Evolutionary conservation across 768 basidiomycete genomes (phyloP), one percentile per base, ranked within the genome.

Genomic region (Amanita exitialis): DNA sequence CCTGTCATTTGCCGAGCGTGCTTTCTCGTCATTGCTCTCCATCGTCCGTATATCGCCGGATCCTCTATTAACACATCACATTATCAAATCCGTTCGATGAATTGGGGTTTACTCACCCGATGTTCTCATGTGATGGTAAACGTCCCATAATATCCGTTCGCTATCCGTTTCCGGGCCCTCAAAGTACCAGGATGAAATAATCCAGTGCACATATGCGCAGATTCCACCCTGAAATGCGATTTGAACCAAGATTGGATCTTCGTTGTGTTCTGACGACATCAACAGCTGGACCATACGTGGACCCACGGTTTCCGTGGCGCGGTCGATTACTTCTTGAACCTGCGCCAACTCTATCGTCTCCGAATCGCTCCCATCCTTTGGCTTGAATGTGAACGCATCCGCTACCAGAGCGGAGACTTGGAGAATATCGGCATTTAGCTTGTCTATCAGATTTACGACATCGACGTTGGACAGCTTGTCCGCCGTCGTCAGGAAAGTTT

Each of bases 21-120:
- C 23, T 65, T 63, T 45, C 74, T 67, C 23, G 79, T 80, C 55
- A 81, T 54, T 21, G 78, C 71, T 51, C 79, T 71, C 79, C 79
- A 81, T 23, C 73, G 67, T 44, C 77, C 79, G 13, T 78, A 71
- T 25, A 76, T 69, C 1, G 72, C 67, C 60, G 78, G 78, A 23
- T 69, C 66, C 58, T 80, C 78, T 77, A 47, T 34, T 46, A 42
- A 37, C 41, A 47, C 6, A 51, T 47, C 27, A 2, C 28, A 39
- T 53, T 30, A 37, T 10, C 5, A 27, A 12, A 32, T 8, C 8
- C 46, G 9, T 32, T 28, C n/a, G 42, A 44, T 41, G 20, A 38
- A 28, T 12, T 16, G 12, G 5, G 15, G 56, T 64, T 48, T 47
- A 76, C 77, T 76, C 57, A 76, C 77, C 77, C 56, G 69, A 62